Conservation (phyloP, 2,329 filamentous ascomycete genomes). For the Colletotrichum endophyticum region DNA sequence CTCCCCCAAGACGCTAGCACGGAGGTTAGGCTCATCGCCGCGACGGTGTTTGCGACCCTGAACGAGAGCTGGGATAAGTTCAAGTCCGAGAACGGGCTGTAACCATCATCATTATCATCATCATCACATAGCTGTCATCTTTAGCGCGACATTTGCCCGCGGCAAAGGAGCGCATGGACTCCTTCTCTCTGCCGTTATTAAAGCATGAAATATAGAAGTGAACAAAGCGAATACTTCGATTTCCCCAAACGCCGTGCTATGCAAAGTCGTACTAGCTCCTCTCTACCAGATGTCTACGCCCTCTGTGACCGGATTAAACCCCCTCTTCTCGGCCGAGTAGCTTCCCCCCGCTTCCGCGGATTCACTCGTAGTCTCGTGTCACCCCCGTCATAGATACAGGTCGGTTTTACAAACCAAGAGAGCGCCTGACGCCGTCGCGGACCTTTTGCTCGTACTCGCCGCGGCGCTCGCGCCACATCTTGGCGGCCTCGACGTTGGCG, state of each 20-base stretch:
- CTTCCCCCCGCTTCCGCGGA: not conserved
- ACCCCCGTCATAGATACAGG: not conserved
- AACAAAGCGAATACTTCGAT: conserved; percentile 15
- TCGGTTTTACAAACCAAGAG: conserved; percentile 68
- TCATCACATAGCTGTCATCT: not conserved
- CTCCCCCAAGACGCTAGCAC: conserved; percentile 68
- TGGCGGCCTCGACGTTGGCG: conserved; percentile 93
- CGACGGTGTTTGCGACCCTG: conserved; percentile 68
- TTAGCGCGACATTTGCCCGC: not conserved
- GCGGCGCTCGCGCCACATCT: conserved; percentile 91
- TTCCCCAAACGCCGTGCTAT: conserved; percentile 28
- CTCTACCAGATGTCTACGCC: not conserved
- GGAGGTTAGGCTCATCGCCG: conserved; percentile 70
- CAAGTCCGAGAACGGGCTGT: conserved; percentile 71
- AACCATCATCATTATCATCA: conserved; percentile 19
- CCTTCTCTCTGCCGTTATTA: not conserved
- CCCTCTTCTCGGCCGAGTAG: not conserved
- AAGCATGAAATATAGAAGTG: not conserved
- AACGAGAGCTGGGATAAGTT: conserved; percentile 80
- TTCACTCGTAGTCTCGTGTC: accelerated
- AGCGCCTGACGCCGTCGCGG: conserved; percentile 78
- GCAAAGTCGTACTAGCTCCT: not conserved
- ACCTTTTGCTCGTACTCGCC: conserved; percentile 87
- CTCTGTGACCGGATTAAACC: not conserved
- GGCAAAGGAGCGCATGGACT: not conserved